phyloP scores from a whole-genome alignment of 2,329 filamentous ascomycete species.

The Plenodomus tracheiphilus region DNA sequence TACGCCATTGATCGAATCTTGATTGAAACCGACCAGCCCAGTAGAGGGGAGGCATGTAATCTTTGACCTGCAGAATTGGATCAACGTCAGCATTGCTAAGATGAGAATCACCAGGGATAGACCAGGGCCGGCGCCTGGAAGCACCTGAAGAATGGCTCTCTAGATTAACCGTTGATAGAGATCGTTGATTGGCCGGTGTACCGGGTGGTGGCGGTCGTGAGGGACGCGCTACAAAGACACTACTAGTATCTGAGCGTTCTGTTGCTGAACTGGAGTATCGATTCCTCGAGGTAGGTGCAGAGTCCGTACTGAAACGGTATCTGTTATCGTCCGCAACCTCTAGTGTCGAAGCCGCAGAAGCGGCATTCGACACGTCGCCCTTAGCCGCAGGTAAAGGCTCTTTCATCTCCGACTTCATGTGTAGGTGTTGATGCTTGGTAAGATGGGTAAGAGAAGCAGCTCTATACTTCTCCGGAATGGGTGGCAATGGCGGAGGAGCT shows the following conservation, averaged over 20 bases:
- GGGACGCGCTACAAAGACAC: background rate
- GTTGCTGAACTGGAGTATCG: background rate
- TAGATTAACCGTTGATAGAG: background rate
- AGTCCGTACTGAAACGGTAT: background rate
- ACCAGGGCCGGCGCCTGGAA: constrained; percentile 8
- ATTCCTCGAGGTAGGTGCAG: background rate
- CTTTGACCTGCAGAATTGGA: constrained; percentile 29
- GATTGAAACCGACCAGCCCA: constrained; percentile 43
- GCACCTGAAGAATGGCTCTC: background rate
- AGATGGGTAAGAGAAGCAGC: constrained; percentile 17
- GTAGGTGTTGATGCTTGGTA: background rate
- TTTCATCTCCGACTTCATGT: constrained; percentile 1
- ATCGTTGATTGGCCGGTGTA: background rate
- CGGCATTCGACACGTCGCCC: constrained; percentile 1
- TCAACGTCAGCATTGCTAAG: constrained; percentile 24
- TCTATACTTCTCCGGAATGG: constrained; percentile 26
- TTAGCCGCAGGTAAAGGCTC: background rate
- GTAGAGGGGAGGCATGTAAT: constrained; percentile 39
- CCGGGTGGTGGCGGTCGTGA: background rate
- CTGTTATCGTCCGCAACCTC: background rate
- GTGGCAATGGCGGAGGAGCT: constrained; percentile 29
- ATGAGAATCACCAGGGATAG: constrained; percentile 4
- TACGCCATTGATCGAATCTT: constrained; percentile 40
- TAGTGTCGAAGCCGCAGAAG: constrained; percentile 6
- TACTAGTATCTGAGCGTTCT: background rate